Base-by-base conservation (phyloP, 2,329 filamentous ascomycete genomes). In the Penicillium griseofulvum region DNA sequence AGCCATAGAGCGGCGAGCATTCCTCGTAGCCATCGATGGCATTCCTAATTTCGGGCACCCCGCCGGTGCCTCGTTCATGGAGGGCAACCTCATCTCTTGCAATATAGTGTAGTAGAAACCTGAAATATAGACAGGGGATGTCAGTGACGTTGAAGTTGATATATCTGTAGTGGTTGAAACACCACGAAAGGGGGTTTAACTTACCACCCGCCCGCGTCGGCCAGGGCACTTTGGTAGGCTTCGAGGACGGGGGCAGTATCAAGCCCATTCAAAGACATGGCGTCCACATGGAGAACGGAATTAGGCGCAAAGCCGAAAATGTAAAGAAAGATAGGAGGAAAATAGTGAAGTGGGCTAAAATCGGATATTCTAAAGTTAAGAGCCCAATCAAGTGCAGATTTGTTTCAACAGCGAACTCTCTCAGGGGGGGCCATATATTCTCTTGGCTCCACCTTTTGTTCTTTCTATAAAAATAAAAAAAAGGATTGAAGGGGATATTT, bases 241-340 rank as follows among this genome's bases (percentile, higher is more conserved):
- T 95, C 90, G 76, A 87, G 84, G 76, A 99, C 83, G 71, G 85
- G 83, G 65, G 83, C 79, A 78, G 86, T 83, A 79, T 97, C 92
- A 77, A 97, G 82, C 63, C 94, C 94, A 86, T 96, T 96, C 76
- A 97, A 82, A 81, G 93, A 97, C 93, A 97, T 97, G 67, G 65
- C 63, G 68, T 64, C 69, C 63, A 69, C 73, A 76, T 76, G 60
- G 55, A 56, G 61, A 56, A 52, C 41, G 53, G 41, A 36, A 17
- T 48, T 10, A 52, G 56, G 43, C 46, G 24, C 34, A 38, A 46
- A 54, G 44, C 44, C 46, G 47, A 50, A 44, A 37, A 44, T 37
- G 45, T 38, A 22, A 50, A 45, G 37, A 46, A 46, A 49, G 38
- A 59, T 29, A 53, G 57, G 56, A 56, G 52, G 47, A 50, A 57